These are phyloP conservation scores for Rhododendron mucronatum DNA, from an alignment of 148 eudicot genomes.

Conservation along the genomic window DNA sequence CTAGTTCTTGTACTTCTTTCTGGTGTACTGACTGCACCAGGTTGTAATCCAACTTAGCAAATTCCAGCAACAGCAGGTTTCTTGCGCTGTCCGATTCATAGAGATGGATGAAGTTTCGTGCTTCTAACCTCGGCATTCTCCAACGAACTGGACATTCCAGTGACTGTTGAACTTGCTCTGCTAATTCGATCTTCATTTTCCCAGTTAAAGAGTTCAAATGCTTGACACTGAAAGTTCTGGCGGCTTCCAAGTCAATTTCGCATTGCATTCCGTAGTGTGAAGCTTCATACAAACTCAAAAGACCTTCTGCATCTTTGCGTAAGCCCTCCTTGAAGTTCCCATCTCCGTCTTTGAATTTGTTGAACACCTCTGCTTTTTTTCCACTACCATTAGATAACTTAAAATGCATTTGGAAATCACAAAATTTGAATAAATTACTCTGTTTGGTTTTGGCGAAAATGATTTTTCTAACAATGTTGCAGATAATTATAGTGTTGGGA, in stretches of 20 bases:
- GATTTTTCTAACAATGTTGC: no score
- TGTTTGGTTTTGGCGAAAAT: no score
- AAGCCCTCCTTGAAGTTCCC: constrained; percentile 1
- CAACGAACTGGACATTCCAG: constrained; percentile 6
- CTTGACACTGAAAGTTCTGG: neutral
- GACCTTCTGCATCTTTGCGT: neutral
- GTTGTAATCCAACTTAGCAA: constrained; percentile 12
- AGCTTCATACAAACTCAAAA: constrained; percentile 9
- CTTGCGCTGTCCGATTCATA: neutral
- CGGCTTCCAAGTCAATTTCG: constrained; percentile 11
- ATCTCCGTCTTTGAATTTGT: constrained; percentile 7
- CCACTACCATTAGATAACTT: neutral
- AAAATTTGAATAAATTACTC: no score
- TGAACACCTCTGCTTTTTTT: constrained; percentile 3
- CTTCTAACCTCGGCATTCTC: constrained; percentile 11
- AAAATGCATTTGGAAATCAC: no score
- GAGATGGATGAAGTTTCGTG: constrained; percentile 2
- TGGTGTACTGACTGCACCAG: constrained; percentile 16
- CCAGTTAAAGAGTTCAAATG: neutral
- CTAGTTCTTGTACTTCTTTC: neutral
- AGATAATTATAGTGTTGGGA: no score
- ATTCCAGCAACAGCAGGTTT: neutral
- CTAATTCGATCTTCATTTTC: neutral
- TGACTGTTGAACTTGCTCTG: neutral
- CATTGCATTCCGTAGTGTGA: neutral